These are phyloP conservation scores for Trichomonas tenax DNA, from an alignment of 208 protist species.

Conservation along the genomic window DNA sequence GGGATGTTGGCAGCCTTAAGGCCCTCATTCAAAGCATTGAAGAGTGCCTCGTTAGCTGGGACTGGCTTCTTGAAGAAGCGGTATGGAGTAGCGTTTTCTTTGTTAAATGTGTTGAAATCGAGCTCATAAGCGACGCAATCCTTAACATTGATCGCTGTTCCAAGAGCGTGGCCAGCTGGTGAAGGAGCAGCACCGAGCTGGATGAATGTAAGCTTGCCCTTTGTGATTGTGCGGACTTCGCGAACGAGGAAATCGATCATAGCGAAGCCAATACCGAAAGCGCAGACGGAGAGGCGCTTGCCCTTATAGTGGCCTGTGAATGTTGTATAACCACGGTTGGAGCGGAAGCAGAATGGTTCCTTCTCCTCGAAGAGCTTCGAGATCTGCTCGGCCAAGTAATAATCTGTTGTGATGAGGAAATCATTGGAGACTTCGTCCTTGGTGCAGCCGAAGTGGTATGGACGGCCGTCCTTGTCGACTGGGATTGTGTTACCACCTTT, in stretches of 20 bases:
- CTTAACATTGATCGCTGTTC: background rate
- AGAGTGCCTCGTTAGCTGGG: background rate
- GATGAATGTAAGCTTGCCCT: background rate
- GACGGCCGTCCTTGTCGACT: background rate
- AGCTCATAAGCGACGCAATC: background rate
- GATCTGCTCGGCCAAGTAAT: background rate
- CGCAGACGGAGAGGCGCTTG: background rate
- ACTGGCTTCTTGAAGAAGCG: conserved; percentile 13
- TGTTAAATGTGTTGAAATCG: background rate
- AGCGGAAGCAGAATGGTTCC: background rate
- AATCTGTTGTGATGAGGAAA: background rate
- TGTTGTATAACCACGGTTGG: background rate
- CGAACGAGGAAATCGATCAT: conserved; percentile 5
- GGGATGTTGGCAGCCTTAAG: background rate
- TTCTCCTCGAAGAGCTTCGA: background rate
- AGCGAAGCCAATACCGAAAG: background rate
- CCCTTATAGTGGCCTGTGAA: background rate
- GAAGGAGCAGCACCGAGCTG: background rate
- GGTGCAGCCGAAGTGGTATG: conserved; percentile 12
- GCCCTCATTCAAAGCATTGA: background rate
- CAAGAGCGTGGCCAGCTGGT: background rate
- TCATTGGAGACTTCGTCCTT: background rate
- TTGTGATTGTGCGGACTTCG: background rate
- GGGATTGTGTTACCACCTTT: conserved; percentile 14
- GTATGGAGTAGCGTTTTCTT: background rate